Base-by-base conservation (phyloP, 352 stramenopile species). In the Aphanomyces euteiches region DNA sequence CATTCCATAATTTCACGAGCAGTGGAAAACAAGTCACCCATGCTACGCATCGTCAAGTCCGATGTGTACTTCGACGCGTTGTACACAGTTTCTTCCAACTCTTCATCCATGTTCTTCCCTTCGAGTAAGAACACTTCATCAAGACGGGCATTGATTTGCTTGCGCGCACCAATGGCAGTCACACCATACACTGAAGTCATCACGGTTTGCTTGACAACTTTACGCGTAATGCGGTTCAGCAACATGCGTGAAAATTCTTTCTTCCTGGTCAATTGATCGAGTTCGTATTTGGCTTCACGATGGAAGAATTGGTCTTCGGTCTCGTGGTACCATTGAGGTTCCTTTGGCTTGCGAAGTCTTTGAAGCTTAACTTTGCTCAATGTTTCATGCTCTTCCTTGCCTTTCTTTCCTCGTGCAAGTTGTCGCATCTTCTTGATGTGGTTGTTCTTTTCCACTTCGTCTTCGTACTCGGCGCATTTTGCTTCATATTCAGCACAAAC, bases 181-280 rank as follows among this genome's bases (percentile, higher is more conserved):
- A 99, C 98, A 66, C 98, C 98, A 73, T 99, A 99, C 38, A 99
- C 98, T 69, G 93, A 99, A 34, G 98, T 99, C 98, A 99, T 99
- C 1, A 99, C 97, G 48, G 98, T 99, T 79, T 99, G 93, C 83
- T 99, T 99, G 38, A 99, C 96, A 17, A 99, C 96, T 78, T 98
- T 98, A 38, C 96, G 88, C 69, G 81, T 90, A 64, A 94, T 94
- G 7, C 79, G 87, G 15, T 83, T 86, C 2, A 90, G 69, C 45
- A 94, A 63, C 47, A 94, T 90, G 28, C 85, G 77, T 19, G 87
- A 84, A 57, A 78, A 77, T 61, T 85, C 82, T 57, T 53, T 13
- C 19, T 39, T 54, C 8, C 1, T 37, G n/a, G 54, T 12, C 12
- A 39, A 19, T n/a, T 40, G 12, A n/a, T 2, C 17, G 17, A n/a